phyloP scores from a whole-genome alignment of 2,329 filamentous ascomycete genomes.

The Paecilomyces dactylethromorphus region DNA sequence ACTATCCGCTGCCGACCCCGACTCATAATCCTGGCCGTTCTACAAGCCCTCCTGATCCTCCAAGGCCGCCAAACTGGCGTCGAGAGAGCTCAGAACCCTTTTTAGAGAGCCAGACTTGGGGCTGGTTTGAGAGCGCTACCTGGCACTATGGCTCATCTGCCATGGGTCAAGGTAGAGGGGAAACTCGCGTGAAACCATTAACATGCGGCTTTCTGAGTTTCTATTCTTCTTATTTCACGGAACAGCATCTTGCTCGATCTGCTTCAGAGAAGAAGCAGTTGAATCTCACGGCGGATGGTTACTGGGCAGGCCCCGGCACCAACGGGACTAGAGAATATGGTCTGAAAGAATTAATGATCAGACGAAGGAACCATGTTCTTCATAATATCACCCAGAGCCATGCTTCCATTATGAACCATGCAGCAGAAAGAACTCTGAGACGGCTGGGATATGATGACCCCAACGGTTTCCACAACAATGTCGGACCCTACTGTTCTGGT shows the following conservation, averaged over 20 bases:
- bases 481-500: background rate
- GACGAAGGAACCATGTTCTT: background rate
- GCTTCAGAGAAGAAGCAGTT: background rate
- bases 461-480: background rate
- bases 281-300: background rate
- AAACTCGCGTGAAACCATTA: conserved; percentile 35
- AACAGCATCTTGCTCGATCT: background rate
- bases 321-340: background rate
- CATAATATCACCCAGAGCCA: background rate
- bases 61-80: conserved; percentile 34
- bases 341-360: background rate
- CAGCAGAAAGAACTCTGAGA: background rate
- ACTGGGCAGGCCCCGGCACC: background rate
- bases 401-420: background rate
- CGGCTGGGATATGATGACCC: background rate
- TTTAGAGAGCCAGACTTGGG: conserved; percentile 33
- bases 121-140: conserved; percentile 41
- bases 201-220: conserved; percentile 37
- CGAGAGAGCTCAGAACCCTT: conserved; percentile 32
- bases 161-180: conserved; percentile 34
- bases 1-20: conserved; percentile 30
- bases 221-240: background rate
- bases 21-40: conserved; percentile 31
- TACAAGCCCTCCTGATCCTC: conserved; percentile 26
- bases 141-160: conserved; percentile 38